These are phyloP conservation scores for Wallacemonas sp. DNA, from an alignment of 208 protist species.

Conservation along the genomic window DNA sequence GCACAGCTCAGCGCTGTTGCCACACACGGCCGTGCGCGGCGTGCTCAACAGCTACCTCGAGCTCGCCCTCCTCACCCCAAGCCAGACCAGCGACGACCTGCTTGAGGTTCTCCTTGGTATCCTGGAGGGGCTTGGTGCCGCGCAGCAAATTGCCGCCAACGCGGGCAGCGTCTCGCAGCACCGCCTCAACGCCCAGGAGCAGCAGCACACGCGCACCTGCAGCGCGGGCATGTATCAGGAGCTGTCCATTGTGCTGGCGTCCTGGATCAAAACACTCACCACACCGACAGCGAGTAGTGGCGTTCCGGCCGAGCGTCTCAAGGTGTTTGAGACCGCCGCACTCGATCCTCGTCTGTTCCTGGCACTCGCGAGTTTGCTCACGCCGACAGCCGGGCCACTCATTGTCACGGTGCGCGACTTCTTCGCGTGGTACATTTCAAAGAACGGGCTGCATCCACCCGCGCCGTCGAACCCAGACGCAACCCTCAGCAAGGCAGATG, in stretches of 20 bases:
- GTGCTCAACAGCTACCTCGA: slow-evolving; percentile 78
- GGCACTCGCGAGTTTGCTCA: slow-evolving; percentile 68
- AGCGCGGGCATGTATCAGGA: slow-evolving; percentile 87
- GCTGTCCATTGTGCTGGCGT: slow-evolving; percentile 61
- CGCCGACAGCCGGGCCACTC: slow-evolving; percentile 51
- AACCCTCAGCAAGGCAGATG: neutral
- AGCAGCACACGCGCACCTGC: slow-evolving; percentile 83
- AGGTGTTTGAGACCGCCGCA: slow-evolving; percentile 43
- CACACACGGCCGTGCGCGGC: slow-evolving; percentile 75
- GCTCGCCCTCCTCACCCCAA: slow-evolving; percentile 41
- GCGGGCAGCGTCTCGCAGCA: slow-evolving; percentile 26
- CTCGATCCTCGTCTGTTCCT: slow-evolving; percentile 55
- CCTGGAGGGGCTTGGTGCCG: slow-evolving; percentile 40
- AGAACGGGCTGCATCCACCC: slow-evolving; percentile 20
- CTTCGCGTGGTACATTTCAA: slow-evolving; percentile 74
- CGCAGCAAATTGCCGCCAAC: slow-evolving; percentile 19
- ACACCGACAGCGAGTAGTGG: slow-evolving; percentile 20
- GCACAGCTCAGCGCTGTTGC: slow-evolving; percentile 51
- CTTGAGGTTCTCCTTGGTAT: slow-evolving; percentile 60
- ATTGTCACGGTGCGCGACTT: slow-evolving; percentile 76
- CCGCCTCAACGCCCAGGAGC: slow-evolving; percentile 73
- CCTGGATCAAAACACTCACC: slow-evolving; percentile 60
- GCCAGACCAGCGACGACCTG: slow-evolving; percentile 31
- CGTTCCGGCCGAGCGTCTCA: slow-evolving; percentile 16
- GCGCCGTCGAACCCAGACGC: neutral